Evolutionary conservation across 495 filamentous ascomycete species (phyloP).

Genomic region (Penicillium macrosclerotiorum): DNA sequence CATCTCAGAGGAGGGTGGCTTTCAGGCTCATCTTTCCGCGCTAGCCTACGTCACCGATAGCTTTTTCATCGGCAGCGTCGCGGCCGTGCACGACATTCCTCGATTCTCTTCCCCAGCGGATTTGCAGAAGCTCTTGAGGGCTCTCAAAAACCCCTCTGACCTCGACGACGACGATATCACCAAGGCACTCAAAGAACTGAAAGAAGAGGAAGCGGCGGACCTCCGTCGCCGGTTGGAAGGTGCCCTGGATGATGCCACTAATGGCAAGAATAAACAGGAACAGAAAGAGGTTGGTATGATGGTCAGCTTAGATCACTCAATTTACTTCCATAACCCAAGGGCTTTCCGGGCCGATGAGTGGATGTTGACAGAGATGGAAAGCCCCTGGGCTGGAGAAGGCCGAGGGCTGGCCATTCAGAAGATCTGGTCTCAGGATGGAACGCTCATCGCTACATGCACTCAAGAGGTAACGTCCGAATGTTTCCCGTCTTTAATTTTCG

Average conservation of each 20-base stretch:
- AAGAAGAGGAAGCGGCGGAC: conserved; percentile 43
- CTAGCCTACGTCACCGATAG: conserved; percentile 90
- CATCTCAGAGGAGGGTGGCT: conserved; percentile 70
- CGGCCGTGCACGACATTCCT: conserved; percentile 70
- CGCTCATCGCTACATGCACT: conserved; percentile 66
- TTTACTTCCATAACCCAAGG: conserved; percentile 88
- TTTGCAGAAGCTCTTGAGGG: conserved; percentile 36
- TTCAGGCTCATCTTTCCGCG: conserved; percentile 76
- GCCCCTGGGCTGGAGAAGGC: conserved; percentile 90
- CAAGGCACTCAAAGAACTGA: conserved; percentile 39
- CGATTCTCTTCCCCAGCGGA: conserved; percentile 51
- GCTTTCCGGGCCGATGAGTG: conserved; percentile 86
- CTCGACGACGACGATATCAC: conserved; percentile 44
- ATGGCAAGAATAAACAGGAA: conserved; percentile 16
- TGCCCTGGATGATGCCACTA: conserved; percentile 26
- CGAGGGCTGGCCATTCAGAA: conserved; percentile 82
- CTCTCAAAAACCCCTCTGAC: conserved; percentile 47
- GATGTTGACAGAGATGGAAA: conserved; percentile 90
- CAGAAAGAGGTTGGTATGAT: conserved; percentile 78
- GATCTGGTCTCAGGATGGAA: conserved; percentile 82
- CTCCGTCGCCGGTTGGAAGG: conserved; percentile 39
- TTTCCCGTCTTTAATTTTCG: background rate
- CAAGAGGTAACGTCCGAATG: conserved; percentile 37
- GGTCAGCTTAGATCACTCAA: conserved; percentile 89
- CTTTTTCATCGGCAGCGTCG: conserved; percentile 88